Percentiles rank a stretch among this genome's conserved stretches.
Evolutionary conservation across 768 basidiomycete species (phyloP).

Genomic region (Leucosporidium yakuticum): DNA sequence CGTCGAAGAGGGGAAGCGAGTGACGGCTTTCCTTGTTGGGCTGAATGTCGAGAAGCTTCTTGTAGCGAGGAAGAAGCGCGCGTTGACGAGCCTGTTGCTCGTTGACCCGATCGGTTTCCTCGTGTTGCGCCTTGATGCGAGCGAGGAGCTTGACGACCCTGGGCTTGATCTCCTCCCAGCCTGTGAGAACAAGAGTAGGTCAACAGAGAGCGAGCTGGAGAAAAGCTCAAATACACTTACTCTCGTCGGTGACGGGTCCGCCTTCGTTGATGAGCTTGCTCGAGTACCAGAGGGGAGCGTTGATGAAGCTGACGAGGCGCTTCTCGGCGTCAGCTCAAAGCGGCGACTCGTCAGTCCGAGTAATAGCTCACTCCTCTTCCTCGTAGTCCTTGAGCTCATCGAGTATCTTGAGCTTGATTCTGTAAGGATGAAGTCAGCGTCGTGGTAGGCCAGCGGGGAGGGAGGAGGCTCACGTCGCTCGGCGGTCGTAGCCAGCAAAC

Average conservation of each 20-base stretch:
- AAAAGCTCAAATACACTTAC: neutral
- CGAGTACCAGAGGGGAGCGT: neutral
- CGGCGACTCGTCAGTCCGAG: too few relatives aligned
- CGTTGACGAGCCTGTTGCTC: too few relatives aligned
- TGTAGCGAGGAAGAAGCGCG: too few relatives aligned
- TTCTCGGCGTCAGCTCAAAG: neutral
- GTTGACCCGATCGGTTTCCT: neutral
- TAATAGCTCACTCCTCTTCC: neutral
- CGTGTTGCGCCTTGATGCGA: neutral
- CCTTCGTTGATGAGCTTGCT: neutral
- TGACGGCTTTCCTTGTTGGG: neutral
- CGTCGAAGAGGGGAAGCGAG: neutral
- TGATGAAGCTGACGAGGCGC: neutral
- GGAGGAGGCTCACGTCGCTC: neutral
- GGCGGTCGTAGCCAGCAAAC: neutral
- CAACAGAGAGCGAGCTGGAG: neutral
- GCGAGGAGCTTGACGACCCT: slow-evolving; percentile 3
- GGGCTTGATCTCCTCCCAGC: slow-evolving; percentile 12
- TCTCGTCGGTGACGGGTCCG: neutral
- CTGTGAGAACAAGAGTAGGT: neutral
- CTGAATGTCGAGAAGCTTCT: too few relatives aligned
- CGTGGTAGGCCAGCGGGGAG: too few relatives aligned
- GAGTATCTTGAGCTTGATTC: neutral
- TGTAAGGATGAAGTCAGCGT: neutral
- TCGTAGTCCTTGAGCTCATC: neutral